Evolutionary conservation across 2,329 filamentous ascomycete species (phyloP).

Genomic region (Neophaeococcomyces aloes): DNA sequence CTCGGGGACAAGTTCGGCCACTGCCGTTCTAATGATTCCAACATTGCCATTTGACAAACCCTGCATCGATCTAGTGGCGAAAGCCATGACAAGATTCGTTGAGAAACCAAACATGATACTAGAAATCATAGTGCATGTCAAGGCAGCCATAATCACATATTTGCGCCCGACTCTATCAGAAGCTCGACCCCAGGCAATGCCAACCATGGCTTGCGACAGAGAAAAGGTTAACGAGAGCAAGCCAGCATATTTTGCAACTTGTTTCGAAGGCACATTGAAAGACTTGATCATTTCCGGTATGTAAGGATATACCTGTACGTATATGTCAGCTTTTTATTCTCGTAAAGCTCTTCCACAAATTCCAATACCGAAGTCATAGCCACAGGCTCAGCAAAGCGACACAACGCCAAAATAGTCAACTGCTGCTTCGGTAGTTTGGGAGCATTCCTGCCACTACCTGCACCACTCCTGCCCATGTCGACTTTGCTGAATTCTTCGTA

Average conservation of each 20-base stretch:
- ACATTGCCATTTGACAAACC: conserved; percentile 84
- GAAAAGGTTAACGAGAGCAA: conserved; percentile 64
- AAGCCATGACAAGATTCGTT: conserved; percentile 66
- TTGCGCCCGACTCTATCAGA: conserved; percentile 76
- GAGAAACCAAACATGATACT: conserved; percentile 79
- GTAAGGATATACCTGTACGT: conserved; percentile 25
- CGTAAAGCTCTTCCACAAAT: background rate
- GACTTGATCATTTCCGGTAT: conserved; percentile 70
- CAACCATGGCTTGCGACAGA: conserved; percentile 58
- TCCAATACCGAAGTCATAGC: conserved; percentile 53
- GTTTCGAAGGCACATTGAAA: conserved; percentile 59
- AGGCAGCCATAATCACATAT: conserved; percentile 62
- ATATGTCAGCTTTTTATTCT: conserved; percentile 23
- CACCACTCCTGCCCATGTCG: conserved; percentile 8
- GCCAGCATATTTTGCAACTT: conserved; percentile 73
- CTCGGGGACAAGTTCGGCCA: conserved; percentile 84
- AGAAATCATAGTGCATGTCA: conserved; percentile 68
- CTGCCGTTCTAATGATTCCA: conserved; percentile 84
- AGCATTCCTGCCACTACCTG: conserved; percentile 9
- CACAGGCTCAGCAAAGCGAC: conserved; percentile 64
- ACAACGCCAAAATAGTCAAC: conserved; percentile 66
- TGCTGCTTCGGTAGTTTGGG: conserved; percentile 66
- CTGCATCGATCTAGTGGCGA: conserved; percentile 64
- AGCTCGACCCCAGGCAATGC: conserved; percentile 63
- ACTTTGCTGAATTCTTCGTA: conserved; percentile 6